Percentiles rank a stretch among this genome's conserved stretches.
phyloP scores from a whole-genome alignment of 495 filamentous ascomycete genomes.

The Talaromyces ruber region DNA sequence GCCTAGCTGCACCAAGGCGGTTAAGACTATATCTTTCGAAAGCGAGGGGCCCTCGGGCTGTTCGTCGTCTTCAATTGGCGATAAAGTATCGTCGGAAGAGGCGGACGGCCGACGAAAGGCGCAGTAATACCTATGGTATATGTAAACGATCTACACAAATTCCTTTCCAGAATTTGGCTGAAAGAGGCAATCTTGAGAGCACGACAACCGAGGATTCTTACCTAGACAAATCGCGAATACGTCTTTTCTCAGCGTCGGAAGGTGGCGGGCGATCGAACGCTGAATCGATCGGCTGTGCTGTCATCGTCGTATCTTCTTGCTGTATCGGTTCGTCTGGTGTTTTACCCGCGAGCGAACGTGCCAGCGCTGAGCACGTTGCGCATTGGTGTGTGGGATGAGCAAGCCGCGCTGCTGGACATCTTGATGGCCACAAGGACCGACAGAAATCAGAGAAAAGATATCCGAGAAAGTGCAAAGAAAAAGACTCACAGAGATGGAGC shows the following conservation, averaged over 20 bases:
- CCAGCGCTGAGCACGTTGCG: not conserved
- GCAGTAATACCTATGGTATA: not conserved
- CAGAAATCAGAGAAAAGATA: no score
- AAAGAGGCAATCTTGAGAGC: no score
- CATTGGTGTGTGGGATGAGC: not conserved
- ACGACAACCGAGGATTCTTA: conserved; percentile 22
- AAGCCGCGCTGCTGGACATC: not conserved
- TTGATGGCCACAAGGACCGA: not conserved
- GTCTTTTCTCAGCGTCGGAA: not conserved
- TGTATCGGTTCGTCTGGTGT: not conserved
- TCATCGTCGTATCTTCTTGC: not conserved
- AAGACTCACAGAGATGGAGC: not conserved
- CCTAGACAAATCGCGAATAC: conserved; percentile 8
- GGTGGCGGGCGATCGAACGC: not conserved
- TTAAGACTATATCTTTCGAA: conserved; percentile 50
- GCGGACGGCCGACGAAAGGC: not conserved
- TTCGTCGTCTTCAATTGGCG: conserved; percentile 3
- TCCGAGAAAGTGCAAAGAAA: not conserved
- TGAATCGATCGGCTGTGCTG: not conserved
- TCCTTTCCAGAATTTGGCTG: not conserved
- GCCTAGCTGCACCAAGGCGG: conserved; percentile 55
- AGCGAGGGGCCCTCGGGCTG: conserved; percentile 11
- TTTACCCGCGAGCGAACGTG: not conserved
- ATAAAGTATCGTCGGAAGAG: not conserved
- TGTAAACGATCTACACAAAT: not conserved